phyloP scores from a whole-genome alignment of 2,329 filamentous ascomycete species.

The Aspergillus piperis region DNA sequence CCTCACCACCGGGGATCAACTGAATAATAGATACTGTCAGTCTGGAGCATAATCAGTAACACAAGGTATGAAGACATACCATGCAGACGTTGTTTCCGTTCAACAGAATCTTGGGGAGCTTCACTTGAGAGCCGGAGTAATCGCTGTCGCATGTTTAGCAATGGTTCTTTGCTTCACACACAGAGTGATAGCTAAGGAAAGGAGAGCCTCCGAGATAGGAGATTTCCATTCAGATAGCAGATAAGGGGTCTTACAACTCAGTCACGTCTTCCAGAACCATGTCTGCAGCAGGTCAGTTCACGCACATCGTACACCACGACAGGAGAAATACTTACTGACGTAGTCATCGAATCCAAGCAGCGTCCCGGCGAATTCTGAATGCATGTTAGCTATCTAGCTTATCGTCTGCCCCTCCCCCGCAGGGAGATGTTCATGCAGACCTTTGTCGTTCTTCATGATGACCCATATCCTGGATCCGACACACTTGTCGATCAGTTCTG shows the following conservation, averaged over 20 bases:
- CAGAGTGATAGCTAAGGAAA: background rate
- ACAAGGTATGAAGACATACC: conserved; percentile 55
- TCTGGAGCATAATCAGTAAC: background rate
- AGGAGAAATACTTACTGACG: conserved; percentile 75
- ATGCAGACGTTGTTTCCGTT: conserved; percentile 99
- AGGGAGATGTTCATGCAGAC: conserved; percentile 50
- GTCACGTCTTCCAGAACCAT: conserved; percentile 98
- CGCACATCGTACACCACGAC: conserved; percentile 14
- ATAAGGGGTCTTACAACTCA: conserved; percentile 71
- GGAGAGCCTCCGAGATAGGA: background rate
- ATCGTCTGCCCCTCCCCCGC: background rate
- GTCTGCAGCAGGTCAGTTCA: conserved; percentile 57
- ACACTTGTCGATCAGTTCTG: conserved; percentile 98
- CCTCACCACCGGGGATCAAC: conserved; percentile 78
- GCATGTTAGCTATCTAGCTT: conserved; percentile 15
- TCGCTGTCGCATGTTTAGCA: conserved; percentile 61
- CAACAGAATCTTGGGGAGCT: conserved; percentile 88
- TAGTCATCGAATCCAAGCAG: conserved; percentile 98
- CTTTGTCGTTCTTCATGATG: conserved; percentile 99
- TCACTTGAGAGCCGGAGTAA: conserved; percentile 82
- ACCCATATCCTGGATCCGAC: conserved; percentile 98
- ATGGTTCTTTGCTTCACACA: background rate
- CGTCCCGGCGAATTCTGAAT: conserved; percentile 87
- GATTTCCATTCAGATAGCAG: conserved; percentile 5
- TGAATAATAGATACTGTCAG: conserved; percentile 34